These are phyloP conservation scores for Spathaspora hagerdaliae DNA, from an alignment of 805 yeast species.

Conservation along the genomic window DNA sequence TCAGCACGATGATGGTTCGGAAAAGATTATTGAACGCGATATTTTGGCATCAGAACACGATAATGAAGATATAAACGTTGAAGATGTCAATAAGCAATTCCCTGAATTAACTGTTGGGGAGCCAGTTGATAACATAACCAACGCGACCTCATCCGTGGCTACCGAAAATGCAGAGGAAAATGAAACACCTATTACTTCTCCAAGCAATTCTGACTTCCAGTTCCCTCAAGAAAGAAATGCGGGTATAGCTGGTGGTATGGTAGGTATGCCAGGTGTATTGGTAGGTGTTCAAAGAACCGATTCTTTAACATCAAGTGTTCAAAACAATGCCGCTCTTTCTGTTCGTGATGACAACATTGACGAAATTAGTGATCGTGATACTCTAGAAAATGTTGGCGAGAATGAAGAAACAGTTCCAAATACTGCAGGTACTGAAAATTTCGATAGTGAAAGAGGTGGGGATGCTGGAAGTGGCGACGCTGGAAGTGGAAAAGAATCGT, in stretches of 20 bases:
- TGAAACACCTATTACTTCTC: constrained; percentile 49
- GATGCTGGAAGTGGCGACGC: constrained; percentile 27
- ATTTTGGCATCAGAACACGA: constrained; percentile 5
- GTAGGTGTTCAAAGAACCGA: constrained; percentile 60
- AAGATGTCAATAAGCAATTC: constrained; percentile 21
- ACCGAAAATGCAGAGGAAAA: constrained; percentile 25
- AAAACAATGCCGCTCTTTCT: constrained; percentile 86
- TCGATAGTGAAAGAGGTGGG: constrained; percentile 8
- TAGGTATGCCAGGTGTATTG: constrained; percentile 42
- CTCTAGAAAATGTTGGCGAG: constrained; percentile 24
- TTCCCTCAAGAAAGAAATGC: constrained; percentile 30
- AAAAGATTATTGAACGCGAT: not conserved
- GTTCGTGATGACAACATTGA: constrained; percentile 70
- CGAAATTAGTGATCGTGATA: constrained; percentile 40
- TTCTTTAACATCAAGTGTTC: constrained; percentile 85
- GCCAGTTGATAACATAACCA: constrained; percentile 13
- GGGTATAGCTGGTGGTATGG: constrained; percentile 36
- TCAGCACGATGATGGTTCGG: not conserved
- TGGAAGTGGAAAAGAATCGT: constrained; percentile 38
- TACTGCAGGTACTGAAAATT: constrained; percentile 17
- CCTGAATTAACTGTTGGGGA: constrained; percentile 30
- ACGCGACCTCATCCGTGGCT: constrained; percentile 32
- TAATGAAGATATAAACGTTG: constrained; percentile 5
- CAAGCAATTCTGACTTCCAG: constrained; percentile 45
- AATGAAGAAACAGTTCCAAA: constrained; percentile 17